Percentiles rank a stretch among this genome's conserved stretches.
Evolutionary conservation across 768 basidiomycete genomes (phyloP).

Genomic region (Epithele typhae): DNA sequence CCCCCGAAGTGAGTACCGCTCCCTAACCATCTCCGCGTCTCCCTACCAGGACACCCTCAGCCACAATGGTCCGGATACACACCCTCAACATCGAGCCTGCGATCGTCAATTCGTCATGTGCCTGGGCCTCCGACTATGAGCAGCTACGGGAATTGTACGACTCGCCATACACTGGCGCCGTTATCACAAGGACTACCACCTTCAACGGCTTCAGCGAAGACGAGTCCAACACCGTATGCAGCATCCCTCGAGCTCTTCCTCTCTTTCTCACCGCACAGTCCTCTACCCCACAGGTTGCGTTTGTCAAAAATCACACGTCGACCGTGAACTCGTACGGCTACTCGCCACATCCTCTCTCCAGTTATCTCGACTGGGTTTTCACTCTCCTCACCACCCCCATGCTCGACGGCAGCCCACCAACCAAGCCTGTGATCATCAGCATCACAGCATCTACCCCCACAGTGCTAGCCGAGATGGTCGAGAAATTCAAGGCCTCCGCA

Average conservation of each 20-base stretch:
- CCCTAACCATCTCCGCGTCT: neutral
- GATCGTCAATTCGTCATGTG: slow-evolving; percentile 74
- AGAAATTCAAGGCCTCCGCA: slow-evolving; percentile 57
- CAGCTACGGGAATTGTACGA: slow-evolving; percentile 66
- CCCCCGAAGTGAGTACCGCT: slow-evolving; percentile 3
- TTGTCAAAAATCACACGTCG: slow-evolving; percentile 44
- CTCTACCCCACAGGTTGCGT: slow-evolving; percentile 54
- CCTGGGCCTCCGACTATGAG: slow-evolving; percentile 69
- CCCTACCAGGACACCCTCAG: neutral
- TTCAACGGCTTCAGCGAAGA: slow-evolving; percentile 67
- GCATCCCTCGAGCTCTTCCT: neutral
- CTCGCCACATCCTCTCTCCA: slow-evolving; percentile 68
- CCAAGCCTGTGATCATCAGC: slow-evolving; percentile 74
- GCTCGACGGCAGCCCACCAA: slow-evolving; percentile 18
- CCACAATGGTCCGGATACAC: slow-evolving; percentile 53
- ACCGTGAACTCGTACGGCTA: slow-evolving; percentile 87
- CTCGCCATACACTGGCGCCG: slow-evolving; percentile 67
- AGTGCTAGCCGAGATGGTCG: slow-evolving; percentile 52
- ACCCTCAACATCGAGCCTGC: slow-evolving; percentile 56
- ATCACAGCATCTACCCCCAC: slow-evolving; percentile 59
- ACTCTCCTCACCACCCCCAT: slow-evolving; percentile 41
- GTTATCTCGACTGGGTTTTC: slow-evolving; percentile 62
- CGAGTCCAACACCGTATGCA: slow-evolving; percentile 52
- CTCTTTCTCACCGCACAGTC: neutral
- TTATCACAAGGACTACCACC: slow-evolving; percentile 78